Conservation (phyloP, 23 red algal genomes). For the Gracilaria caudata region DNA sequence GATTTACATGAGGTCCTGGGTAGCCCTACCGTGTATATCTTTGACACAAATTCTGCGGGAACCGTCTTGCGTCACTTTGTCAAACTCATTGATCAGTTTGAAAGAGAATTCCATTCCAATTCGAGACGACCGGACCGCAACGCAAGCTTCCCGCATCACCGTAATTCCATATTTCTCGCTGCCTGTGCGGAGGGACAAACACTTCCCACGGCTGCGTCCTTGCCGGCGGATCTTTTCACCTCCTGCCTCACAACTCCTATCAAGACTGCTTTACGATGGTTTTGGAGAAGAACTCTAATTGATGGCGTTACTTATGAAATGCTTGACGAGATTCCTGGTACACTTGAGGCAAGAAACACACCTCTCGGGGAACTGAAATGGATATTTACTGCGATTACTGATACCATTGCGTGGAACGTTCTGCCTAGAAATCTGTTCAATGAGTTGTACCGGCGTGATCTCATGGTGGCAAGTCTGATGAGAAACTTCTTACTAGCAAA, state of each 20-base stretch:
- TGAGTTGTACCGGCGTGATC: slow-evolving; percentile 88
- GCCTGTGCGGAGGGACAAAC: slow-evolving; percentile 76
- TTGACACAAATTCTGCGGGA: slow-evolving; percentile 88
- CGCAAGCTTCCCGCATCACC: slow-evolving; percentile 20
- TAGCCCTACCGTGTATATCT: slow-evolving; percentile 86
- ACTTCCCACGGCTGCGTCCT: slow-evolving; percentile 72
- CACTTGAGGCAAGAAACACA: slow-evolving; percentile 80
- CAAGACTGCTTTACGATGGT: slow-evolving; percentile 91
- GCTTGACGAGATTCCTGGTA: slow-evolving; percentile 93
- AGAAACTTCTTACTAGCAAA: slow-evolving; percentile 94
- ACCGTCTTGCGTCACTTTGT: slow-evolving; percentile 68
- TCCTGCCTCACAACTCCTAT: slow-evolving; percentile 97
- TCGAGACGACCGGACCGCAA: neutral
- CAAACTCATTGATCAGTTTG: slow-evolving; percentile 75
- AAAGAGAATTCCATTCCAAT: slow-evolving; percentile 46
- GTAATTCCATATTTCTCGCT: slow-evolving; percentile 74
- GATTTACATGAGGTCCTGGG: slow-evolving; percentile 83
- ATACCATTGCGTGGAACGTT: slow-evolving; percentile 98
- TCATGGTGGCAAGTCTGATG: slow-evolving; percentile 91
- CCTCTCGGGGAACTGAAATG: slow-evolving; percentile 84
- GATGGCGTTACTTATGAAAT: slow-evolving; percentile 73
- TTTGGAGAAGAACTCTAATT: slow-evolving; percentile 60
- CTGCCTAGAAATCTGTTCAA: slow-evolving; percentile 88
- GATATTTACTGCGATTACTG: slow-evolving; percentile 96
- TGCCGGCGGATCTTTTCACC: slow-evolving; percentile 97